A percentile compares a stretch with the other conserved stretches of the same genome.
These are phyloP conservation scores for Hamigera avellanea DNA, from an alignment of 495 filamentous ascomycete species.

Conservation along the genomic window DNA sequence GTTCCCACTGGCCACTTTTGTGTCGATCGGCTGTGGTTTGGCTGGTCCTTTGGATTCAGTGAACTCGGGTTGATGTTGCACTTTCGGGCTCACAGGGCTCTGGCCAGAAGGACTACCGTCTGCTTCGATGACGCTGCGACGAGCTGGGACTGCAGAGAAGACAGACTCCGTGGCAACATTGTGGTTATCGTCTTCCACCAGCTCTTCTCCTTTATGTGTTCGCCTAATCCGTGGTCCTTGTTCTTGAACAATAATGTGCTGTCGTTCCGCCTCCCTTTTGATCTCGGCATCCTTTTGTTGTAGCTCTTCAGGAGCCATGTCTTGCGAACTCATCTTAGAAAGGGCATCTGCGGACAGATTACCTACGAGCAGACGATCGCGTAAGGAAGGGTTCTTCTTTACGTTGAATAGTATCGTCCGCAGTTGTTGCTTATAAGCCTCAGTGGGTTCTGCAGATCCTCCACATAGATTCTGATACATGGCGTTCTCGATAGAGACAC, in stretches of 20 bases:
- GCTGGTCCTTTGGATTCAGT: slow-evolving; percentile 11
- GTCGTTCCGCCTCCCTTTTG: slow-evolving; percentile 72
- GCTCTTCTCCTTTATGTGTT: slow-evolving; percentile 92
- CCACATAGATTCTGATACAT: slow-evolving; percentile 46
- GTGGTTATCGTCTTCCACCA: slow-evolving; percentile 59
- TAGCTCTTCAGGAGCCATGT: slow-evolving; percentile 84
- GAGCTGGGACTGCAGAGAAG: slow-evolving; percentile 30
- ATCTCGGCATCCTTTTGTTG: slow-evolving; percentile 66
- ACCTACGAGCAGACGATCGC: slow-evolving; percentile 59
- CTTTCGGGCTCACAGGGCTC: slow-evolving; percentile 23
- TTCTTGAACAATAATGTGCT: slow-evolving; percentile 74
- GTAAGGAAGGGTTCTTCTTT: slow-evolving; percentile 72
- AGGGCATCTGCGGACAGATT: slow-evolving; percentile 59
- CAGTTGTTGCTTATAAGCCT: slow-evolving; percentile 44
- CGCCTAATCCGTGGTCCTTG: slow-evolving; percentile 74
- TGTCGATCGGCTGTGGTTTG: slow-evolving; percentile 38
- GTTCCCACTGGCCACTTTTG: slow-evolving; percentile 16
- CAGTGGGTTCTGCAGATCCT: slow-evolving; percentile 35
- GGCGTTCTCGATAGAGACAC: slow-evolving; percentile 64
- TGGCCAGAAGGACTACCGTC: slow-evolving; percentile 24
- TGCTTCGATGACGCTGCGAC: slow-evolving; percentile 24
- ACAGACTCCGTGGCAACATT: slow-evolving; percentile 35
- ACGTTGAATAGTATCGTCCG: slow-evolving; percentile 67
- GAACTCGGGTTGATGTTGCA: slow-evolving; percentile 12
- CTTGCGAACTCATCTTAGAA: slow-evolving; percentile 71